Conservation (phyloP, 1,139 yeast species). For the Suhomyces panamericanus region DNA sequence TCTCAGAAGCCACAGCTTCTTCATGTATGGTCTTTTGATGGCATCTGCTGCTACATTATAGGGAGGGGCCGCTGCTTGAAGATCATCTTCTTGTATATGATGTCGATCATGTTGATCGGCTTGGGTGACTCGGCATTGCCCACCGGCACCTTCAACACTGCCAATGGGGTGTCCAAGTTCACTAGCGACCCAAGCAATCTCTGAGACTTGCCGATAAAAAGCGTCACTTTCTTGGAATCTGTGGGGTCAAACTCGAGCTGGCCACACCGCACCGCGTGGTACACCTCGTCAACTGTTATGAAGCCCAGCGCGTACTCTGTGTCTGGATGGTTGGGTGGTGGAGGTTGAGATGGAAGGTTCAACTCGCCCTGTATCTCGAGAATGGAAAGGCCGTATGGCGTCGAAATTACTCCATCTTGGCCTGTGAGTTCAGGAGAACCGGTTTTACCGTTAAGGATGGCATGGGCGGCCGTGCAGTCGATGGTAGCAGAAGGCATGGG, state of each 20-base stretch:
- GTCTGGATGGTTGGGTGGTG: slow-evolving; percentile 22
- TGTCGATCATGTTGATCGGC: slow-evolving; percentile 53
- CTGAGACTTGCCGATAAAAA: slow-evolving; percentile 67
- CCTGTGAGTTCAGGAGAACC: neutral
- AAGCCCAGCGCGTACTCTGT: slow-evolving; percentile 28
- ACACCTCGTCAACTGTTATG: slow-evolving; percentile 36
- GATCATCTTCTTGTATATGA: slow-evolving; percentile 55
- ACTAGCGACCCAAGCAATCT: slow-evolving; percentile 60
- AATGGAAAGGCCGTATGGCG: slow-evolving; percentile 58
- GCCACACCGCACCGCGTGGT: slow-evolving; percentile 60
- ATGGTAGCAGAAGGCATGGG: slow-evolving; percentile 27
- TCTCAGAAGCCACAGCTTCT: no score
- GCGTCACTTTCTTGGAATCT: slow-evolving; percentile 48
- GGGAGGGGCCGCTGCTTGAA: slow-evolving; percentile 72
- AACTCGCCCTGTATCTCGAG: slow-evolving; percentile 75
- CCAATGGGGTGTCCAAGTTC: slow-evolving; percentile 60
- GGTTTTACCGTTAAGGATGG: slow-evolving; percentile 17
- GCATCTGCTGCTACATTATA: slow-evolving; percentile 69
- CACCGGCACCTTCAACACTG: slow-evolving; percentile 49
- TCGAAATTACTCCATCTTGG: slow-evolving; percentile 33
- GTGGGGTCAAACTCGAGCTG: slow-evolving; percentile 49
- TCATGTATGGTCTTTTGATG: no score
- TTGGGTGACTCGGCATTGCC: slow-evolving; percentile 9
- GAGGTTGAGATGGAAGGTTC: slow-evolving; percentile 49
- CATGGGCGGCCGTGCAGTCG: slow-evolving; percentile 29